These are phyloP conservation scores for Thalassiosira livingstoniorum DNA, from an alignment of 352 stramenopile genomes.

Conservation along the genomic window DNA sequence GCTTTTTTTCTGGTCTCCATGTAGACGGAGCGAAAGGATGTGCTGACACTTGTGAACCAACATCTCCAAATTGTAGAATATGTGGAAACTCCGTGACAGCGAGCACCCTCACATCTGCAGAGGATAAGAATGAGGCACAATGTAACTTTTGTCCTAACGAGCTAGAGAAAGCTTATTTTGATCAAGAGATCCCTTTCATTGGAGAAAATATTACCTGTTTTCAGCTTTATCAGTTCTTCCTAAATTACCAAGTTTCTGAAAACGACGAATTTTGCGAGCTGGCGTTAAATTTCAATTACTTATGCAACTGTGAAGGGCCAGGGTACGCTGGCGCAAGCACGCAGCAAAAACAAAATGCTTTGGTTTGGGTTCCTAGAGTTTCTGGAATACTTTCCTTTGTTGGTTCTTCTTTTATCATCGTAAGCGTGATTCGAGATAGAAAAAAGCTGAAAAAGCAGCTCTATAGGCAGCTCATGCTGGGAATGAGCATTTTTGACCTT, in stretches of 20 bases:
- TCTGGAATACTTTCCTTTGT: conserved; percentile 14
- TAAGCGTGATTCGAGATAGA: too few relatives aligned
- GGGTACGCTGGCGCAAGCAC: conserved; percentile 11
- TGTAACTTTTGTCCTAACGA: not conserved
- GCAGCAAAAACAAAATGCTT: conserved; percentile 1
- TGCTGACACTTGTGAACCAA: not conserved
- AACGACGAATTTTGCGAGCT: conserved; percentile 11
- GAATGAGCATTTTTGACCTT: too few relatives aligned
- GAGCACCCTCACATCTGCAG: not conserved
- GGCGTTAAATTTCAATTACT: conserved; percentile 11
- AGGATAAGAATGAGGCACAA: not conserved
- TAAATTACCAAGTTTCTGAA: conserved; percentile 5
- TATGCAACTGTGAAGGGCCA: conserved; percentile 17
- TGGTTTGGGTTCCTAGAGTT: conserved; percentile 24
- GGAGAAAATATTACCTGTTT: not conserved
- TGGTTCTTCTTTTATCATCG: too few relatives aligned
- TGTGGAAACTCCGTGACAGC: not conserved
- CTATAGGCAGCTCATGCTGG: too few relatives aligned
- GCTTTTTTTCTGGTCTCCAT: not conserved
- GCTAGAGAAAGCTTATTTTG: not conserved
- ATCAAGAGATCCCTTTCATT: not conserved
- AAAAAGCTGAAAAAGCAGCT: too few relatives aligned
- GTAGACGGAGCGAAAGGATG: not conserved
- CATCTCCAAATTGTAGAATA: not conserved
- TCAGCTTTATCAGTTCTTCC: conserved; percentile 2